phyloP scores from a whole-genome alignment of 768 basidiomycete species.

The Russula abietina region DNA sequence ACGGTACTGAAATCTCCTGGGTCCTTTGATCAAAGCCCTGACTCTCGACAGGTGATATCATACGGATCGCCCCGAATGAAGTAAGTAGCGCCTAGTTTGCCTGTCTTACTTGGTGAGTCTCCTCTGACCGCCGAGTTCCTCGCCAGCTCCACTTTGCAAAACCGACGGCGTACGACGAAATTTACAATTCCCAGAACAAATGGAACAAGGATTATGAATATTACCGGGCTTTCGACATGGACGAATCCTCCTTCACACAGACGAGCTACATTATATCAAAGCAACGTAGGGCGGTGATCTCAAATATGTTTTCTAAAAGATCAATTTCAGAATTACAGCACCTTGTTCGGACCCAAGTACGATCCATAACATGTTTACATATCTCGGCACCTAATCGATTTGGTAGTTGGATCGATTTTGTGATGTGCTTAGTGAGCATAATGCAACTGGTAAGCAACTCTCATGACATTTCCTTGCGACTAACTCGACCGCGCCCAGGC shows the following conservation, averaged over 20 bases:
- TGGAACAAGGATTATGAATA: slow-evolving; percentile 38
- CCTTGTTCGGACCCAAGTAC: slow-evolving; percentile 33
- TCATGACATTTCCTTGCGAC: not conserved
- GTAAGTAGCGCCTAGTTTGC: not conserved
- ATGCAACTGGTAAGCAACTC: slow-evolving; percentile 7
- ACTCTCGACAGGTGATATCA: slow-evolving; percentile 9
- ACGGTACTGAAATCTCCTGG: not conserved
- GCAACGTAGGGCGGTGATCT: slow-evolving; percentile 31
- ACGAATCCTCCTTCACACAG: slow-evolving; percentile 35
- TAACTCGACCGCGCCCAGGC: not conserved
- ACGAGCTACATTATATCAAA: slow-evolving; percentile 35
- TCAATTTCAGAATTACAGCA: slow-evolving; percentile 35
- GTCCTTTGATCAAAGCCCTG: not conserved
- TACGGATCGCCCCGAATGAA: slow-evolving; percentile 19
- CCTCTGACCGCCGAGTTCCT: not conserved
- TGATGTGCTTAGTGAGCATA: slow-evolving; percentile 6
- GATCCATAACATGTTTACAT: not conserved
- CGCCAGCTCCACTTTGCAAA: slow-evolving; percentile 16
- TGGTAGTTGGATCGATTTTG: slow-evolving; percentile 34
- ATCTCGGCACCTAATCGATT: not conserved
- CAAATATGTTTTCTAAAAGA: slow-evolving; percentile 37
- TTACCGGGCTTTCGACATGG: slow-evolving; percentile 36
- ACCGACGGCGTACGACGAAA: slow-evolving; percentile 14
- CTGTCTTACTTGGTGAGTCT: too few relatives aligned
- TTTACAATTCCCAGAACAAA: slow-evolving; percentile 22